Evolutionary conservation across 2,329 filamentous ascomycete species (phyloP), one percentile per base, ranked within the genome.

Genomic region (Bipolaris zeicola): DNA sequence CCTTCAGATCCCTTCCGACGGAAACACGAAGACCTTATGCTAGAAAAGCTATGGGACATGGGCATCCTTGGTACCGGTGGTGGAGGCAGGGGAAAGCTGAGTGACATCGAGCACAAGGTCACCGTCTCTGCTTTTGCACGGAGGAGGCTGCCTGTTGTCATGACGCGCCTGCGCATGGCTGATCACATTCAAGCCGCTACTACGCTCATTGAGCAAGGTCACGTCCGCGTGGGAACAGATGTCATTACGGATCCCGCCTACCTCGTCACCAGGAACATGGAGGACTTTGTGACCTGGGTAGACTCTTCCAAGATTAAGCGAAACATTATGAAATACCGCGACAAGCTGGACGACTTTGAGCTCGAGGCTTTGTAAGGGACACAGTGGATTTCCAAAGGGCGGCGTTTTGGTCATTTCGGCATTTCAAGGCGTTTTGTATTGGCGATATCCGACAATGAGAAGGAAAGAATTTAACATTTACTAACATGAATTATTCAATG

Each of bases 221-320:
- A 97, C 74, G 92, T 98, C 3, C 83, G 94, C 45, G 92, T 96
- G 1, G 94, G 94, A 11, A 93, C 92, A 0, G 92, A 97, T 72
- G 90, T 93, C 1, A 85, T 97, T 24, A 96, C 91, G 2, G 94
- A 98, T 74, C 88, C 92, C 26, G 93, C 92, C 0, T 97, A 92
- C 70, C 78, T 97, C 50, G 92, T 98, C 6, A 95, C 91, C 45
- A 79, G 93, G 63, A 90, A 87, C 59, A 91, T 96, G 84, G 94
- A 98, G 79, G 94, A 98, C 78, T 96, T 96, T 75, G 90, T 98
- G 16, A 97, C 94, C 0, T 98, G 94, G 94, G 89, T 94, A 8
- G 91, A 96, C 69, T 92, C 91, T 58, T 96, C 91, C 78, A 97
- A 97, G 89, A 93, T 98, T 76, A 96, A 96, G 89, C 86, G 90